A percentile compares a stretch with the other conserved stretches of the same genome.
phyloP scores from a whole-genome alignment of 2,329 filamentous ascomycete species.

The Huntiella abstrusa region DNA sequence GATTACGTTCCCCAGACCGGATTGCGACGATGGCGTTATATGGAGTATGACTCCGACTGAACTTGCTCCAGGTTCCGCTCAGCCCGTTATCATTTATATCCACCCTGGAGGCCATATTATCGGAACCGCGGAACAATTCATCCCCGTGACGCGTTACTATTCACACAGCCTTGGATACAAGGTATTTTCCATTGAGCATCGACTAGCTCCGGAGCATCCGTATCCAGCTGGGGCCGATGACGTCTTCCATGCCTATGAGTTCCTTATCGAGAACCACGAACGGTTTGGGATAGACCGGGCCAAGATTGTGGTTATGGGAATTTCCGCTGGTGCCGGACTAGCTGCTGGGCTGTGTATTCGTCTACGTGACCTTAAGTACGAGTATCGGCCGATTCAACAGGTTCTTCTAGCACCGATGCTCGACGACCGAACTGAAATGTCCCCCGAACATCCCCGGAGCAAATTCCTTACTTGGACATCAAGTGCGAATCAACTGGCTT shows the following conservation, averaged over 20 bases:
- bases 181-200: conserved; percentile 23
- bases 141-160: conserved; percentile 14
- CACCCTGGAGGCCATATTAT: conserved; percentile 25
- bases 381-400: conserved; percentile 16
- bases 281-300: conserved; percentile 13
- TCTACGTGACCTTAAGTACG: conserved; percentile 16
- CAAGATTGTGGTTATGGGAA: conserved; percentile 14
- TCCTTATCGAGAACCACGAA: conserved; percentile 14
- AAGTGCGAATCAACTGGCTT: conserved; percentile 13
- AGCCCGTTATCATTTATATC: conserved; percentile 19
- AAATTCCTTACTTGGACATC: conserved; percentile 12
- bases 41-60: too few species aligned
- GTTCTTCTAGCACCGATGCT: conserved; percentile 20
- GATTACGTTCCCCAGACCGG: too few species aligned
- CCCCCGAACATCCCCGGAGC: background rate
- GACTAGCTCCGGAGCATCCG: conserved; percentile 24
- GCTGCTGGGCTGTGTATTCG: conserved; percentile 21
- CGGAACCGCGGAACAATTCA: conserved; percentile 16
- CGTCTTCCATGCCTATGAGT: conserved; percentile 17
- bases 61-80: too few species aligned
- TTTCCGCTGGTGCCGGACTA: conserved; percentile 13
- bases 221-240: conserved; percentile 21
- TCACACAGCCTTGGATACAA: conserved; percentile 17
- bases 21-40: too few species aligned
- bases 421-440: conserved; percentile 16